Percentiles rank a stretch among this genome's conserved stretches.
These are phyloP conservation scores for Penicillium sp. DNA, from an alignment of 2,329 filamentous ascomycete species.

Conservation along the genomic window DNA sequence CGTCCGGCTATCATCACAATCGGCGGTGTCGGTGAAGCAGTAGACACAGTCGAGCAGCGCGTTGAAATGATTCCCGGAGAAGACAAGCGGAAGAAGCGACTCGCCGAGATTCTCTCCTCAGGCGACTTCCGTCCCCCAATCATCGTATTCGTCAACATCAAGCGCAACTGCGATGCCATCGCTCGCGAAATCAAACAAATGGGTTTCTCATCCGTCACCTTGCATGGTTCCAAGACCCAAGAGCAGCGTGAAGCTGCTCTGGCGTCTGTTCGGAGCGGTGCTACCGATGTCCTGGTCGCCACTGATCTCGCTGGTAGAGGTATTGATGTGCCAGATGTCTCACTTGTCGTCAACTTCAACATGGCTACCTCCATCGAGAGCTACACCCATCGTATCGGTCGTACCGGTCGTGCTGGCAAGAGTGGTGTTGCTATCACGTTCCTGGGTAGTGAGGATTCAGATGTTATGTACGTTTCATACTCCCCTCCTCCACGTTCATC, in stretches of 20 bases:
- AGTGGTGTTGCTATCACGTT: slow-evolving; percentile 96
- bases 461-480: slow-evolving; percentile 70
- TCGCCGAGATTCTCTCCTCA: slow-evolving; percentile 85
- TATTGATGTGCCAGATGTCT: slow-evolving; percentile 96
- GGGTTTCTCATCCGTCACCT: slow-evolving; percentile 86
- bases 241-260: slow-evolving; percentile 96
- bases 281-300: slow-evolving; percentile 87
- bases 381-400: slow-evolving; percentile 95
- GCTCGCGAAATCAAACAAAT: slow-evolving; percentile 92
- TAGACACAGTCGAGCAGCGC: slow-evolving; percentile 96
- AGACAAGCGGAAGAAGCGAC: slow-evolving; percentile 94
- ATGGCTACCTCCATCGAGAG: slow-evolving; percentile 93
- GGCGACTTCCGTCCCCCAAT: slow-evolving; percentile 85
- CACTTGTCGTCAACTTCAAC: slow-evolving; percentile 97
- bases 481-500: neutral
- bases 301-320: slow-evolving; percentile 95
- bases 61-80: slow-evolving; percentile 91
- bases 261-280: slow-evolving; percentile 78
- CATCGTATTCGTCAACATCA: slow-evolving; percentile 99
- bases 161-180: slow-evolving; percentile 95
- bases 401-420: slow-evolving; percentile 97
- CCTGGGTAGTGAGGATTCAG: slow-evolving; percentile 84
- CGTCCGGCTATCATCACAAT: slow-evolving; percentile 94
- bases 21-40: slow-evolving; percentile 91
- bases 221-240: slow-evolving; percentile 96